phyloP scores from a whole-genome alignment of 2,329 filamentous ascomycete species.

The Fusarium virguliforme region DNA sequence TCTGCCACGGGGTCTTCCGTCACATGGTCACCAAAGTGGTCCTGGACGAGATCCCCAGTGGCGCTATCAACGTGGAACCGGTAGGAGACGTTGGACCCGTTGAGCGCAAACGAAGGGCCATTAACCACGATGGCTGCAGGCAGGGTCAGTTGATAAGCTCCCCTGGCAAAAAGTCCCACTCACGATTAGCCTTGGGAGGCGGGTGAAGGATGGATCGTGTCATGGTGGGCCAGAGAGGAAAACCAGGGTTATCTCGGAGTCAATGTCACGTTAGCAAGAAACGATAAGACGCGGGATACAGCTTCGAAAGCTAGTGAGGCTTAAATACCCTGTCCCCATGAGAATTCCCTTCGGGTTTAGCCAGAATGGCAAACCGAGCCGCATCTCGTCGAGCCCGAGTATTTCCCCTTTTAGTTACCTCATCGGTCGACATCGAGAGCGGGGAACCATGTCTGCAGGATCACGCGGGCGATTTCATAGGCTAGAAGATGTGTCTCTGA shows the following conservation, averaged over 20 bases:
- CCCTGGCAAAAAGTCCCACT: too few relatives aligned
- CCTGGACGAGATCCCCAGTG: constrained; percentile 71
- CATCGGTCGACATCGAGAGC: neutral
- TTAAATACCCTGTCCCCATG: constrained; percentile 16
- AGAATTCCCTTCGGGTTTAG: neutral
- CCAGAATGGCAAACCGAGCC: constrained; percentile 8
- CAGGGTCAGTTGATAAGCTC: constrained; percentile 17
- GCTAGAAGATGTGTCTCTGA: neutral
- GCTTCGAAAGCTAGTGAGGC: neutral
- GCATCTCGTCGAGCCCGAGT: constrained; percentile 23
- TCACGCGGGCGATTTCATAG: constrained; percentile 1
- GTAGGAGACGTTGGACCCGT: constrained; percentile 72
- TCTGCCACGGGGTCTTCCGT: constrained; percentile 66
- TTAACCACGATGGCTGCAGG: constrained; percentile 66
- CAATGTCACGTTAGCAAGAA: constrained; percentile 3
- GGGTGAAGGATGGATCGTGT: constrained; percentile 9
- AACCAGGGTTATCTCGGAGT: neutral
- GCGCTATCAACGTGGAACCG: constrained; percentile 73
- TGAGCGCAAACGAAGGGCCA: constrained; percentile 70
- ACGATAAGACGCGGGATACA: neutral
- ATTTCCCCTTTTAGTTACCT: constrained; percentile 41
- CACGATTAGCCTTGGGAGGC: constrained; percentile 7
- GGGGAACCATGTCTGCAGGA: constrained; percentile 11
- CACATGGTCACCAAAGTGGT: constrained; percentile 73
- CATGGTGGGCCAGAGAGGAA: neutral